A percentile compares a stretch with the other conserved stretches of the same genome.
These are phyloP conservation scores for Tolypocladium ovalisporum DNA, from an alignment of 2,329 filamentous ascomycete genomes.

Conservation along the genomic window DNA sequence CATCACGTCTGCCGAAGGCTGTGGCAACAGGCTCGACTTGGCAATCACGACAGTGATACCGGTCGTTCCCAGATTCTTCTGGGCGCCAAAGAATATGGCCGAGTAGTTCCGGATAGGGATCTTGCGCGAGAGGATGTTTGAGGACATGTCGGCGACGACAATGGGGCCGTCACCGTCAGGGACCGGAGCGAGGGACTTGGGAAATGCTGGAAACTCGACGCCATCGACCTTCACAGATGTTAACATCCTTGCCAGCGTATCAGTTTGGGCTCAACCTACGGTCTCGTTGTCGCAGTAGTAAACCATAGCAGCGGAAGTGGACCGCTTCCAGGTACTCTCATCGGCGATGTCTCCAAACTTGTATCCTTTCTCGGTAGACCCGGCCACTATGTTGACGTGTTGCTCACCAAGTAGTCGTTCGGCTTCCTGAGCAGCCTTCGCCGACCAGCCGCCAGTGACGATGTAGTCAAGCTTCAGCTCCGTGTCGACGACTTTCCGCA, in stretches of 20 bases:
- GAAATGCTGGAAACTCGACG: conserved; percentile 75
- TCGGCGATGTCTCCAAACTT: conserved; percentile 81
- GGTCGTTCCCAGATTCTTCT: conserved; percentile 85
- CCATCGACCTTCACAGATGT: too few species aligned
- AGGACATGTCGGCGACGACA: conserved; percentile 86
- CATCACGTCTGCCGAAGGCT: conserved; percentile 43
- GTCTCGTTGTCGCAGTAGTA: conserved; percentile 95
- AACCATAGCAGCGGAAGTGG: conserved; percentile 58
- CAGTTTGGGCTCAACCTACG: too few species aligned
- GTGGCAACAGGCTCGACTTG: conserved; percentile 65
- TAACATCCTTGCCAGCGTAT: too few species aligned
- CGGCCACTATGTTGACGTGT: conserved; percentile 61
- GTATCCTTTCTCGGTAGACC: conserved; percentile 43
- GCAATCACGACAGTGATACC: conserved; percentile 82
- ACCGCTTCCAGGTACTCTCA: conserved; percentile 66
- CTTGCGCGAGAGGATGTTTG: conserved; percentile 77
- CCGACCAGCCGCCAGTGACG: conserved; percentile 76
- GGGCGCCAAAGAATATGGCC: conserved; percentile 82
- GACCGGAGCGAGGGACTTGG: conserved; percentile 47
- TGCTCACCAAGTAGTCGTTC: conserved; percentile 64
- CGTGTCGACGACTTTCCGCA: background rate
- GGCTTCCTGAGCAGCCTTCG: conserved; percentile 71
- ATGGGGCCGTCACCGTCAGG: conserved; percentile 47
- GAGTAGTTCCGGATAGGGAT: conserved; percentile 72
- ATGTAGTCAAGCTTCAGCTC: conserved; percentile 59